phyloP scores from a whole-genome alignment of 345 rosid species.

The Excoecaria cochinchinensis region DNA sequence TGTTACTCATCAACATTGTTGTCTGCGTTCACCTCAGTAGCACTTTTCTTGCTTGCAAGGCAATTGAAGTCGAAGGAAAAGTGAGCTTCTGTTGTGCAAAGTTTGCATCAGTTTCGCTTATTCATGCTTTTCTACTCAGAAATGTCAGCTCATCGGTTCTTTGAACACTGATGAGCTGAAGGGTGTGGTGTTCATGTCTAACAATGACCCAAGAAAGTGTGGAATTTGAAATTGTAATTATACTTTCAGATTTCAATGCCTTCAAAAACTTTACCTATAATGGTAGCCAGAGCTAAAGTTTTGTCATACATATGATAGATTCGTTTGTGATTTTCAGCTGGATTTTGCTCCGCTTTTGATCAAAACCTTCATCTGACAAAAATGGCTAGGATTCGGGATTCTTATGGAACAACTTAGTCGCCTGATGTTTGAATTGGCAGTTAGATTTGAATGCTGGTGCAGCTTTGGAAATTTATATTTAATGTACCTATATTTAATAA shows the following conservation, averaged over 20 bases:
- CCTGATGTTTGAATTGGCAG: not conserved
- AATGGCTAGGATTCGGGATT: not conserved
- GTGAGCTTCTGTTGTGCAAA: conserved; percentile 26
- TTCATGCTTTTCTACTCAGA: conserved; percentile 1
- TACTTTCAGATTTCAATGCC: conserved; percentile 1
- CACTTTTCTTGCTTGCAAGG: conserved; percentile 64
- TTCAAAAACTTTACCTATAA: not conserved
- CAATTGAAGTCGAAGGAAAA: conserved; percentile 59
- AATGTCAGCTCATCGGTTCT: not conserved
- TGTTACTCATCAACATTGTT: conserved; percentile 62
- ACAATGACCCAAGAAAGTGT: not conserved
- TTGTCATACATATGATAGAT: not conserved
- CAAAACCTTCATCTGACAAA: not conserved
- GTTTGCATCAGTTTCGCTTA: conserved; percentile 14
- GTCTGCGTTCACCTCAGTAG: conserved; percentile 57
- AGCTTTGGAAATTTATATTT: not conserved
- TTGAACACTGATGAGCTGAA: not conserved
- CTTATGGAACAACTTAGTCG: not conserved
- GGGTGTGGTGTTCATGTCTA: conserved; percentile 6
- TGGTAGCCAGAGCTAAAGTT: not conserved
- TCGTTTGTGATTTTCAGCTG: not conserved
- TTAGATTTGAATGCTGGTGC: not conserved
- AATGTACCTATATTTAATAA: not conserved
- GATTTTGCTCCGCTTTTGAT: not conserved
- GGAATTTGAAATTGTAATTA: conserved; percentile 9